Evolutionary conservation across 805 yeast genomes (phyloP).

Genomic region (Pachysolen tannophilus): DNA sequence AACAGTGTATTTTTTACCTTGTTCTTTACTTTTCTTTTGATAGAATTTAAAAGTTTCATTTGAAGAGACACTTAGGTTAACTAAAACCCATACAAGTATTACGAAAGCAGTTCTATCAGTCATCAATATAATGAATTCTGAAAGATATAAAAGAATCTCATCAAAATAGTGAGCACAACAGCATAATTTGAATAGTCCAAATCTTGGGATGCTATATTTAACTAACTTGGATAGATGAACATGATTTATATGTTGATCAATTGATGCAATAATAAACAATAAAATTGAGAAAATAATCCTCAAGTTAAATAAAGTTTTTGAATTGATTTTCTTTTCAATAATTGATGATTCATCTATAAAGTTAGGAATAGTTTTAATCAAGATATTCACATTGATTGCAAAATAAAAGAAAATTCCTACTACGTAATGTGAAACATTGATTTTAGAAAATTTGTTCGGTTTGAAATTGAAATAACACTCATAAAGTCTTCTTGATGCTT

Average conservation of each 20-base stretch:
- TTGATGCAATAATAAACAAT: constrained; percentile 26
- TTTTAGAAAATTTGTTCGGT: constrained; percentile 39
- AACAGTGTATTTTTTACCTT: constrained; percentile 9
- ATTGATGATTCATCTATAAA: not conserved
- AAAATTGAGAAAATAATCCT: constrained; percentile 10
- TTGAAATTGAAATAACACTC: constrained; percentile 45
- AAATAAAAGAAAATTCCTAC: constrained; percentile 58
- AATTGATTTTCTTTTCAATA: not conserved
- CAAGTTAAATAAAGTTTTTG: constrained; percentile 3
- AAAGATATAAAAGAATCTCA: constrained; percentile 49
- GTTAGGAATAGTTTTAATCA: constrained; percentile 6
- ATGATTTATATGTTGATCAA: constrained; percentile 1
- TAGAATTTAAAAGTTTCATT: constrained; percentile 44
- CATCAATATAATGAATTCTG: constrained; percentile 15
- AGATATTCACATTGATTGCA: constrained; percentile 31
- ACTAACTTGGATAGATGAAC: constrained; percentile 18
- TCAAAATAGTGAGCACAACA: constrained; percentile 66
- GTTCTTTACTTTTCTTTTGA: constrained; percentile 9
- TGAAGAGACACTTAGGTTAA: constrained; percentile 50
- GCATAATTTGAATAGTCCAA: constrained; percentile 39
- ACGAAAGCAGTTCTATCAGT: constrained; percentile 16
- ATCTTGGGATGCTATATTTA: constrained; percentile 51
- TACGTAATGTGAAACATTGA: constrained; percentile 59
- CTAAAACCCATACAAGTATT: constrained; percentile 28
- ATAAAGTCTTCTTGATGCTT: constrained; percentile 44